Conservation (phyloP, 331 rosid species). For the Spiraea crenata region DNA sequence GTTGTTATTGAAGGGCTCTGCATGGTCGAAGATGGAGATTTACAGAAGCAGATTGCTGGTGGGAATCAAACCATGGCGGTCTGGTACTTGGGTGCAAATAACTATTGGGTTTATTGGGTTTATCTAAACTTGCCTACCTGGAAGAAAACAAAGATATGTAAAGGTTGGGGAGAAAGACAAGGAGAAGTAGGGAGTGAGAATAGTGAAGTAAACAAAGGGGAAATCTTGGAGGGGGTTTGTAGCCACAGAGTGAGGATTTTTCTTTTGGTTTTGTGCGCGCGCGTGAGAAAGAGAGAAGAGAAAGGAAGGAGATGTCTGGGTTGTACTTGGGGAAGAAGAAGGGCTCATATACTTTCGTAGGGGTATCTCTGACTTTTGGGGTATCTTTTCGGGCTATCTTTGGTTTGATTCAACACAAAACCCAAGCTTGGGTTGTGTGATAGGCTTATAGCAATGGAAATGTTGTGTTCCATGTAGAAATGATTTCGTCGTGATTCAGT, state of each 20-base stretch:
- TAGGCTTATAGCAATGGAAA: too few relatives aligned
- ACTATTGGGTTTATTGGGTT: constrained; percentile 5
- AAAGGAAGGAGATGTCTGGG: constrained; percentile 18
- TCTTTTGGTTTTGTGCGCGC: constrained; percentile 14
- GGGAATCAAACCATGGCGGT: constrained; percentile 14
- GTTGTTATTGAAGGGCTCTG: constrained; percentile 40
- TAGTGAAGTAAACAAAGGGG: background rate
- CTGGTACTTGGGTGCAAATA: too few relatives aligned
- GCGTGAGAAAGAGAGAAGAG: background rate
- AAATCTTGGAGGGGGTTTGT: constrained; percentile 25
- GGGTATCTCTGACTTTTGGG: too few relatives aligned
- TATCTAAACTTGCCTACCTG: background rate
- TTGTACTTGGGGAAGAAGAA: too few relatives aligned
- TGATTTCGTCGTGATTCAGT: too few relatives aligned
- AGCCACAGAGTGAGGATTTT: constrained; percentile 36
- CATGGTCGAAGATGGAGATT: constrained; percentile 32
- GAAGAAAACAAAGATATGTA: background rate
- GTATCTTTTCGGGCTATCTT: too few relatives aligned
- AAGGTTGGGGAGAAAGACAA: background rate
- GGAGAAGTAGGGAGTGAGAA: background rate
- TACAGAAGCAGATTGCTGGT: background rate
- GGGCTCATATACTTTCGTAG: too few relatives aligned
- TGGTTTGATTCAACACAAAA: background rate
- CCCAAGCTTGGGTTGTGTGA: background rate
- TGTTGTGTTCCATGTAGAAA: too few relatives aligned